Conservation (phyloP, 1,284 basidiomycete genomes). For the Abortiporus biennis region DNA sequence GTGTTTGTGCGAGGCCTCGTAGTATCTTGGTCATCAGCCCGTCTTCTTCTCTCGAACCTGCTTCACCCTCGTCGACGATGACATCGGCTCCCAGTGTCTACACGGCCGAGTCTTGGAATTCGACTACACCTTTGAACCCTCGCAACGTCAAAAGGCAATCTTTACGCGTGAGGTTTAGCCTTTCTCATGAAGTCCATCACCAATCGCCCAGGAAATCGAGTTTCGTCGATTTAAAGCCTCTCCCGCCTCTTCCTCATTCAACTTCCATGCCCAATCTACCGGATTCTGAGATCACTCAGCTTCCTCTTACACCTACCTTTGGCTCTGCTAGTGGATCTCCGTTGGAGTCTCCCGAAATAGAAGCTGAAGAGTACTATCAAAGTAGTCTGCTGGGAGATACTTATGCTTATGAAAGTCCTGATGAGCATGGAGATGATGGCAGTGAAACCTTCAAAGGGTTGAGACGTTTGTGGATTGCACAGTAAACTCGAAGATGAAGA, state of each 20-base stretch:
- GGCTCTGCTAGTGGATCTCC: no score
- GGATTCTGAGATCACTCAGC: no score
- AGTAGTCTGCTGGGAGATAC: slow-evolving; percentile 3
- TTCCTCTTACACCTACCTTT: no score
- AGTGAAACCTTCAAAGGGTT: slow-evolving; percentile 14
- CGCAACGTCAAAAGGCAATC: no score
- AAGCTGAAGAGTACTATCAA: no score
- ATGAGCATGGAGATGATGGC: slow-evolving; percentile 7
- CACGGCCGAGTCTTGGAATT: neutral
- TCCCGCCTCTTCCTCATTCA: neutral
- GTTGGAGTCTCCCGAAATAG: no score
- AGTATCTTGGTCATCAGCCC: no score
- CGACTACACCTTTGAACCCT: no score
- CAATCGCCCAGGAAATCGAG: slow-evolving; percentile 1
- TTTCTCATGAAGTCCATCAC: slow-evolving; percentile 3
- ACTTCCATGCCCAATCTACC: no score
- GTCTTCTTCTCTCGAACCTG: neutral
- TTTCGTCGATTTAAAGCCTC: neutral
- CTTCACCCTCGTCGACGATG: neutral
- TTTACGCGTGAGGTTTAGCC: no score
- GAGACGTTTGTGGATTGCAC: neutral
- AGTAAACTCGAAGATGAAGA: no score
- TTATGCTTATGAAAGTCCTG: slow-evolving; percentile 9
- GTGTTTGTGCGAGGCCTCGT: no score
- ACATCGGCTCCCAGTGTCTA: neutral